Base-by-base conservation (phyloP, 495 filamentous ascomycete species). In the Lasiosphaeria miniovina region DNA sequence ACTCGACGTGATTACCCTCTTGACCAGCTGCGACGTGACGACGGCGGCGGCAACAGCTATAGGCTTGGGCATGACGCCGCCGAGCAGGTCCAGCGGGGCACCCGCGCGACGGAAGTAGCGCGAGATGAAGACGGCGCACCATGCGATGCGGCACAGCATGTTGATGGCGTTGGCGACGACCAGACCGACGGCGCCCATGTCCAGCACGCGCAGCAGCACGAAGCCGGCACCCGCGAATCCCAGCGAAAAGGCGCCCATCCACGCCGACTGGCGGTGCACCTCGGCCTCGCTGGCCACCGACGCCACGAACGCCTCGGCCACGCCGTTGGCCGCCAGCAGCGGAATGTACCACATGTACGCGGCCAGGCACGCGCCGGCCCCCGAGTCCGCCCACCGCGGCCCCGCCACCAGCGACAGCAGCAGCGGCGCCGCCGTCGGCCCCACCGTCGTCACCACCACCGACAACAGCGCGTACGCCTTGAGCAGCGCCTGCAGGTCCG, bases 341-440 rank as follows among this genome's bases (percentile, higher is more conserved):
- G 94, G 94, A 60, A 99, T 90, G 70, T 96, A 96, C 68, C 89
- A 90, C 74, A 88, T 92, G 74, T 96, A 98, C 1, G 81, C 78
- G 0, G 88, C 82, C 9, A 98, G 77, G 5, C 92, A 83, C 1
- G 59, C 61, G 4, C 79, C 81, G n/a, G 84, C 84, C 41, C 83
- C 84, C 43, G 83, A 79, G 2, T 82, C 76, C 11, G 78, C 76
- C 94, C 94, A 98, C 52, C 80, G 79, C 1, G 76, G 68, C 12
- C 95, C 92, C 6, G 90, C 89, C 35, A 96, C 71, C 36, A 93
- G 68, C 53, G 77, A 75, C 32, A 98, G 84, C 1, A 90, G 77
- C 6, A 86, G 73, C 0, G 91, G 87, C 0, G 91, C 85, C 34
- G 90, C 77, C 7, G 85, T 74, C 0, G 95, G 93, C 0, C 88